Percentiles rank a stretch among this genome's conserved stretches.
Evolutionary conservation across 371 early-diverging fungal genomes (phyloP).

Genomic region (Mucor irregularis): DNA sequence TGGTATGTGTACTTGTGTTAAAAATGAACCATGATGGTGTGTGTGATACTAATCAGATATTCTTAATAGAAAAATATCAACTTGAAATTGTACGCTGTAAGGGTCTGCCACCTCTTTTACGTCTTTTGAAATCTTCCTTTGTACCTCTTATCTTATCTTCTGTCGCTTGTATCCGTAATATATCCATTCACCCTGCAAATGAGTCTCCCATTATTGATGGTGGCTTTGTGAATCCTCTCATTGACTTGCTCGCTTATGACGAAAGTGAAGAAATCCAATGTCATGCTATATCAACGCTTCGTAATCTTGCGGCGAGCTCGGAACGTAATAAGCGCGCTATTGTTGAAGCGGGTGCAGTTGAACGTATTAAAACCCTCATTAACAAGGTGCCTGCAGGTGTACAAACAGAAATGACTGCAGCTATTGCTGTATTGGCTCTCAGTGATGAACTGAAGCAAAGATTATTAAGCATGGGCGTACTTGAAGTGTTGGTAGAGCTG

Average conservation of each 20-base stretch:
- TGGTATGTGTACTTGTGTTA: too few relatives aligned
- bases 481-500: conserved; percentile 75
- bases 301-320: conserved; percentile 85
- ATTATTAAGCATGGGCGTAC: conserved; percentile 61
- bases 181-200: conserved; percentile 88
- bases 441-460: conserved; percentile 79
- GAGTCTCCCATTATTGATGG: conserved; percentile 85
- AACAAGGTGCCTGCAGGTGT: conserved; percentile 64
- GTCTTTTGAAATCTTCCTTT: conserved; percentile 76
- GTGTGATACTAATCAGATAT: too few relatives aligned
- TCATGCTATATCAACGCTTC: conserved; percentile 84
- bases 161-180: conserved; percentile 92
- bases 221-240: conserved; percentile 77
- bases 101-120: conserved; percentile 75
- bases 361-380: conserved; percentile 69
- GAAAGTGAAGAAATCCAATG: conserved; percentile 86
- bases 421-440: conserved; percentile 82
- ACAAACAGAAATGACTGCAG: conserved; percentile 86
- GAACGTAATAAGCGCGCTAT: conserved; percentile 80
- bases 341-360: conserved; percentile 80
- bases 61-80: conserved; percentile 76
- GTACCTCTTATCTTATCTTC: conserved; percentile 82
- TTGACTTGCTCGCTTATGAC: conserved; percentile 69
- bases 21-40: not conserved
- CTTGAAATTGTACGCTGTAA: conserved; percentile 79